Base-by-base conservation (phyloP, 768 basidiomycete genomes). In the Gloeopeniophorella convolvens region DNA sequence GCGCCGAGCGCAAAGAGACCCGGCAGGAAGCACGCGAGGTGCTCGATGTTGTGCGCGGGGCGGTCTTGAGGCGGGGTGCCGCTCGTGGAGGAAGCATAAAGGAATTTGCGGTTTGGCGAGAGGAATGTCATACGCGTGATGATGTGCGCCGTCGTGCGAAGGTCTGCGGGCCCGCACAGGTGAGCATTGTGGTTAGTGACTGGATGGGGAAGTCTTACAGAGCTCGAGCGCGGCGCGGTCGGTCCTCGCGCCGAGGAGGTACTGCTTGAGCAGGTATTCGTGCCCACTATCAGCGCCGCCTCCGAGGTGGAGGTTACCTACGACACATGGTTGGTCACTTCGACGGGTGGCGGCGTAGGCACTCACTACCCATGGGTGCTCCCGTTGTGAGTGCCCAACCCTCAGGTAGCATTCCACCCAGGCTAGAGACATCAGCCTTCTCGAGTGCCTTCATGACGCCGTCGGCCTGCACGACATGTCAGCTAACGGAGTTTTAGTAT, bases 21-120 rank as follows among this genome's bases (percentile, higher is more conserved):
- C 0, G 85, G 85, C 41, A 86, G 72, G 68, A 88, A 89, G 65
- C 86, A 88, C 10, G 85, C 79, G 23, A 89, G 67, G 59, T 89
- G 86, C 54, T 89, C 86, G 46, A 87, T 78, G 18, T 62, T 59
- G 56, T 83, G 77, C 9, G 73, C 68, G 20, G 76, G 71, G 13
- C 59, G 52, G 23, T 63, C 66, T 9, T 57, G 56, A 10, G 66
- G 67, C 63, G 16, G 58, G 12, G 23, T n/a, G 26, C n/a, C 70
- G 64, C 59, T 83, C 83, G 8, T 83, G 85, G 9, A 83, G 79
- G 28, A 9, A 9, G 48, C 28, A 51, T 86, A 89, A 33, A 88
- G 72, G 4, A 89, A 70, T 26, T 77, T 67, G 15, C 86, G 78
- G 3, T 71, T 73, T 3, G 82, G 78, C 4, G 84, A 79, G 41